Base-by-base conservation (phyloP, 2,329 filamentous ascomycete genomes). In the Aschersonia sp. region DNA sequence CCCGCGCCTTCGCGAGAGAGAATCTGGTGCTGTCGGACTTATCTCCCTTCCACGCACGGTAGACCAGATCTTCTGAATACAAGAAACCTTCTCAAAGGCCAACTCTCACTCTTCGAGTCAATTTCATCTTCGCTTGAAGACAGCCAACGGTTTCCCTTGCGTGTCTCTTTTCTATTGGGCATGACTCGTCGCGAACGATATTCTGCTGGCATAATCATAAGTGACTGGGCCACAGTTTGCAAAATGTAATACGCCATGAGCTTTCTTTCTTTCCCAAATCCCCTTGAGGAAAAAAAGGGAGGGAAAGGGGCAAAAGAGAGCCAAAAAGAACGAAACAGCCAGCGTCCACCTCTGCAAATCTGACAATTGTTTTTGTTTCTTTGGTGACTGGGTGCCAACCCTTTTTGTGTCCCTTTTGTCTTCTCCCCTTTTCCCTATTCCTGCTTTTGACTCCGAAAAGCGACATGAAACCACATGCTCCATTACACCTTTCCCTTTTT, bases 131-230 rank as follows among this genome's bases (percentile, higher is more conserved):
- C 22, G 22, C 22, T 22, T 22, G 22, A 22, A 22, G 3, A 22
- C 22, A 22, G 22, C 22, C 22, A 22, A 22, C 22, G 22, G 22
- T 22, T 22, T 35, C 35, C 43, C 43, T 14, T 14, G 31, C 39
- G 40, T 44, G 30, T 44, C 41, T 30, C 22, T 43, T 22, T 45
- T 8, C 29, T 43, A 8, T 46, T 37, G 48, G 48, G 48, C 48
- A 50, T 50, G 48, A 47, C 48, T 50, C 46, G 48, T 45, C 48
- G 48, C 44, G 45, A 47, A 50, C 43, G 43, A 46, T 47, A 47
- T 31, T 47, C 48, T 46, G 45, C 48, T 41, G 48, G 41, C 44
- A 45, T 47, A 12, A 47, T 47, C 7, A 50, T 22, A 43, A 47
- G 48, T 47, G 45, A 45, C 43, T 50, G 45, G 48, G 46, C 43